phyloP scores from a whole-genome alignment of 805 yeast species.

The Kuraishia molischiana region DNA sequence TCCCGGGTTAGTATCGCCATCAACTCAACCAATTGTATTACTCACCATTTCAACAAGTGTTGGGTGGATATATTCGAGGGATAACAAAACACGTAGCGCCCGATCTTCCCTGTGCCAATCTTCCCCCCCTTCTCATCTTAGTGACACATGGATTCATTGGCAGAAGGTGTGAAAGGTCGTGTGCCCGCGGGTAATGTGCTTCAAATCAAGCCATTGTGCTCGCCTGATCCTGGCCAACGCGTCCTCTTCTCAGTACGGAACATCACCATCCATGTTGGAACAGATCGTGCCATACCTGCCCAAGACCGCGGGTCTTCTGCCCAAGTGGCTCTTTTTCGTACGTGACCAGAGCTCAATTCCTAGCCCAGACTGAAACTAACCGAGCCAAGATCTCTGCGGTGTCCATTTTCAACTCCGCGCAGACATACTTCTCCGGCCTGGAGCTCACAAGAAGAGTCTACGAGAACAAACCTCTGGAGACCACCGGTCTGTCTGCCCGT shows the following conservation, averaged over 20 bases:
- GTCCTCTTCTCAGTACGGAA: too few relatives aligned
- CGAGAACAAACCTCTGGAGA: slow-evolving; percentile 49
- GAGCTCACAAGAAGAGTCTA: slow-evolving; percentile 75
- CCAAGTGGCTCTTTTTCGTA: slow-evolving; percentile 72
- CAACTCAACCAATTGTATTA: not conserved
- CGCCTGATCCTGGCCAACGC: too few relatives aligned
- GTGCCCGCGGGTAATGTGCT: too few relatives aligned
- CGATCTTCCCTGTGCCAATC: too few relatives aligned
- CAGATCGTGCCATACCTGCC: slow-evolving; percentile 28
- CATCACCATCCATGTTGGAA: slow-evolving; percentile 6
- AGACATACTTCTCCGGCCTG: slow-evolving; percentile 71
- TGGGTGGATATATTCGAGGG: too few relatives aligned
- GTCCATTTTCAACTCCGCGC: slow-evolving; percentile 85
- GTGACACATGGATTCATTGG: too few relatives aligned
- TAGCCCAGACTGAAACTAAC: not conserved
- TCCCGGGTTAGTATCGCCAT: too few relatives aligned
- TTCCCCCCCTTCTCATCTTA: too few relatives aligned
- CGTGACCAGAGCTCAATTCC: slow-evolving; percentile 5
- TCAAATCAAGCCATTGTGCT: too few relatives aligned
- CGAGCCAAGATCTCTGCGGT: slow-evolving; percentile 54
- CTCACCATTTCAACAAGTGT: too few relatives aligned
- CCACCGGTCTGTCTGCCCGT: slow-evolving; percentile 67
- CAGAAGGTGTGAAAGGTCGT: too few relatives aligned
- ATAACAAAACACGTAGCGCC: too few relatives aligned
- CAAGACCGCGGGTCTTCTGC: slow-evolving; percentile 44